phyloP scores from a whole-genome alignment of 495 filamentous ascomycete genomes.

The Neurospora sp. region DNA sequence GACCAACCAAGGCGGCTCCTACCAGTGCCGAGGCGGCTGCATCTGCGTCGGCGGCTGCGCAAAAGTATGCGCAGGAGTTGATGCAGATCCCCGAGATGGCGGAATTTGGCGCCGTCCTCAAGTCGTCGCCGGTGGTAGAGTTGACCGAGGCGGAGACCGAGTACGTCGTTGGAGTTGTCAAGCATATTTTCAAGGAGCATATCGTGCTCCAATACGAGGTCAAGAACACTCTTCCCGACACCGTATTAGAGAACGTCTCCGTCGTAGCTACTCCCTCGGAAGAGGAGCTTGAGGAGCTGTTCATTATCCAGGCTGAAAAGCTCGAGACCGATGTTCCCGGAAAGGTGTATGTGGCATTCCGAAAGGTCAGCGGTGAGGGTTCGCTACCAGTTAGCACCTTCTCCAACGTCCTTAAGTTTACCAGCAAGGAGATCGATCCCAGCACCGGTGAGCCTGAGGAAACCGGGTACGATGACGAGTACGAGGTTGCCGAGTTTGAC shows the following conservation, averaged over 20 bases:
- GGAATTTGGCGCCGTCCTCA: constrained; percentile 78
- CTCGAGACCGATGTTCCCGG: constrained; percentile 74
- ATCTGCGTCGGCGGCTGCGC: constrained; percentile 63
- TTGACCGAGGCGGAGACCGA: constrained; percentile 96
- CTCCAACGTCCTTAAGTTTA: constrained; percentile 91
- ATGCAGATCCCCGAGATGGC: constrained; percentile 81
- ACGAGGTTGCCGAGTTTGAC: constrained; percentile 91
- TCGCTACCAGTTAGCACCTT: constrained; percentile 68
- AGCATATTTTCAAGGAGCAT: constrained; percentile 96
- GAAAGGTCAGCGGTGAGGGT: constrained; percentile 61
- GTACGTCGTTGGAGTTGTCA: constrained; percentile 87
- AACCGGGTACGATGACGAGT: constrained; percentile 89
- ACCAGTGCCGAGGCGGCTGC: constrained; percentile 62
- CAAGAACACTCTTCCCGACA: constrained; percentile 92
- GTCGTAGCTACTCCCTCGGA: constrained; percentile 78
- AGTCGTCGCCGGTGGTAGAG: constrained; percentile 76
- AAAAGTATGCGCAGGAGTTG: constrained; percentile 83
- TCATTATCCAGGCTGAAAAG: constrained; percentile 81
- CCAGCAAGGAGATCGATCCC: constrained; percentile 94
- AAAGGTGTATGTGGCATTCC: constrained; percentile 91
- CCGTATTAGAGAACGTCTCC: constrained; percentile 81
- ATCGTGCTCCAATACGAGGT: constrained; percentile 95
- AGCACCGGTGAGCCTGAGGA: constrained; percentile 90
- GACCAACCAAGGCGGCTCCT: constrained; percentile 62
- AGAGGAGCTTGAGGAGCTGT: constrained; percentile 77